Percentiles rank a stretch among this genome's conserved stretches.
These are phyloP conservation scores for Saccharomyces hybrid DNA, from an alignment of 1,139 yeast species.

Conservation along the genomic window DNA sequence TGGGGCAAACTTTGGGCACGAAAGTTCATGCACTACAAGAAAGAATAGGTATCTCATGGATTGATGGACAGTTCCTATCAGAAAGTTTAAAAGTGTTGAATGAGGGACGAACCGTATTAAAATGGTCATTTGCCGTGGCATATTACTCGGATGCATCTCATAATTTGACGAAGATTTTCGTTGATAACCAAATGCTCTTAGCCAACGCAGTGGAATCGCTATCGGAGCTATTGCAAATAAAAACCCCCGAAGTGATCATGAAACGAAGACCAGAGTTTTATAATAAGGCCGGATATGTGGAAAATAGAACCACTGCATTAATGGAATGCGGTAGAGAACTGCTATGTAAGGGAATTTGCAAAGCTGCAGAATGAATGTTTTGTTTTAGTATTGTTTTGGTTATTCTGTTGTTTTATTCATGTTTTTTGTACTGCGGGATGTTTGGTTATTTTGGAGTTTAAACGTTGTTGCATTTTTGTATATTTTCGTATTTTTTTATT, in stretches of 20 bases:
- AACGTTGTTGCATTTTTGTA: not conserved
- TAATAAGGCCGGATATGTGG: conserved; percentile 41
- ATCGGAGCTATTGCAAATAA: conserved; percentile 63
- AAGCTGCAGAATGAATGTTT: conserved; percentile 9
- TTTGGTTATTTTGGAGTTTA: conserved; percentile 3
- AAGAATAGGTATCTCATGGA: conserved; percentile 67
- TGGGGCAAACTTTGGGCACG: conserved; percentile 55
- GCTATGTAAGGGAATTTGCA: conserved; percentile 32
- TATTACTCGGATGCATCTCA: conserved; percentile 49
- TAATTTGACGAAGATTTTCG: conserved; percentile 53
- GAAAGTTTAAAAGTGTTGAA: conserved; percentile 62
- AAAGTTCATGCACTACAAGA: conserved; percentile 63
- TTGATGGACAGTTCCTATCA: conserved; percentile 76
- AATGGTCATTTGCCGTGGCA: conserved; percentile 88
- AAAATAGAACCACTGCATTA: conserved; percentile 43
- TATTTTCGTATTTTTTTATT: conserved; percentile 1
- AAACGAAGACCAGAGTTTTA: conserved; percentile 44
- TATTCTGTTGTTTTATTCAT: not conserved
- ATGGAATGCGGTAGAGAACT: conserved; percentile 44
- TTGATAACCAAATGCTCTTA: conserved; percentile 64
- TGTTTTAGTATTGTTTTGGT: not conserved
- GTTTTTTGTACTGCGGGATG: not conserved
- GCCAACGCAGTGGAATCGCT: conserved; percentile 72
- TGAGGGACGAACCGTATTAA: conserved; percentile 66
- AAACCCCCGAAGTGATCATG: conserved; percentile 44